Conservation (phyloP, 177 flowering plant genomes). For the Telopea speciosissima region DNA sequence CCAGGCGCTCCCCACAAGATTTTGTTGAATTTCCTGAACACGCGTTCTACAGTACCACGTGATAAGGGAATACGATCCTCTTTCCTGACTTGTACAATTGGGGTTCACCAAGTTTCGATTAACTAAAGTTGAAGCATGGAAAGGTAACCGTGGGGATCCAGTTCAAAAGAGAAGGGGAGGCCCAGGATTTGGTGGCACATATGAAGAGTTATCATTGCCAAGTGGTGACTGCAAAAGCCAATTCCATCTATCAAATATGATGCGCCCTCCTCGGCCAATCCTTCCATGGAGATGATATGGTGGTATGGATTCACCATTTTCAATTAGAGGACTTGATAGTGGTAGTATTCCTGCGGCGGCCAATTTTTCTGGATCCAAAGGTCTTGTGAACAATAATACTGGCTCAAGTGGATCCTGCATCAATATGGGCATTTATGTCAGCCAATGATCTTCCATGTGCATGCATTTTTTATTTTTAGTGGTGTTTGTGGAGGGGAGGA, state of each 20-base stretch:
- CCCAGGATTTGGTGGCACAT: slow-evolving; percentile 39
- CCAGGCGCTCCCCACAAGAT: background rate
- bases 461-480: too few species aligned
- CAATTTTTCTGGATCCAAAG: slow-evolving; percentile 70
- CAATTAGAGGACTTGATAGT: slow-evolving; percentile 40
- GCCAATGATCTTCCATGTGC: background rate
- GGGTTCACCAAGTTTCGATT: slow-evolving; percentile 4
- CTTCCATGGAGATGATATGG: slow-evolving; percentile 57
- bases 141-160: background rate
- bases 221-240: slow-evolving; percentile 52
- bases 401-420: slow-evolving; percentile 92
- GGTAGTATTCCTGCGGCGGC: slow-evolving; percentile 74
- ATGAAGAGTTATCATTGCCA: slow-evolving; percentile 41
- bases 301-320: slow-evolving; percentile 32
- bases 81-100: background rate
- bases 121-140: background rate
- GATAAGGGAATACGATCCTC: background rate
- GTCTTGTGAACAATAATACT: slow-evolving; percentile 69
- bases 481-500: too few species aligned
- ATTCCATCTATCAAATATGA: slow-evolving; percentile 88
- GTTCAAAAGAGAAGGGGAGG: slow-evolving; percentile 32
- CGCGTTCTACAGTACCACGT: background rate
- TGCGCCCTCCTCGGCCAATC: slow-evolving; percentile 91
- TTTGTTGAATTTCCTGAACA: slow-evolving; percentile 1
- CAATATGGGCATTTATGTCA: background rate